Evolutionary conservation across 768 basidiomycete species (phyloP).

Genomic region (Xerocomellus dryophilus): DNA sequence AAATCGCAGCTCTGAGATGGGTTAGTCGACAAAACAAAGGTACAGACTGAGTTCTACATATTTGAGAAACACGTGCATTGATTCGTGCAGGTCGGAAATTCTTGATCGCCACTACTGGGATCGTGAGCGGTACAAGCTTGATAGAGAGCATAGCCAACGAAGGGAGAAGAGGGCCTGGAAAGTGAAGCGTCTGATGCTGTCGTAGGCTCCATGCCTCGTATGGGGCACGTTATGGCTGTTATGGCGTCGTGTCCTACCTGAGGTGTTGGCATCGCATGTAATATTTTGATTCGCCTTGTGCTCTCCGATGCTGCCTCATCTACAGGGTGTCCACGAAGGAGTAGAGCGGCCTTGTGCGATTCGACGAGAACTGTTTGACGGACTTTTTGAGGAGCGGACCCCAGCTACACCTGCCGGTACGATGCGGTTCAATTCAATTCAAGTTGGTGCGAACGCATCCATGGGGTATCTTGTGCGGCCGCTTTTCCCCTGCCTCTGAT

Average conservation of each 20-base stretch:
- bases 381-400: slow-evolving; percentile 19
- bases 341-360: not conserved
- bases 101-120: slow-evolving; percentile 88
- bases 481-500: not conserved
- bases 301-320: slow-evolving; percentile 9
- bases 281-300: slow-evolving; percentile 14
- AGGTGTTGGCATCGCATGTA: slow-evolving; percentile 13
- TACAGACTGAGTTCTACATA: slow-evolving; percentile 25
- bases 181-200: slow-evolving; percentile 40
- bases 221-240: slow-evolving; percentile 1
- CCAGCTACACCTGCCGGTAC: slow-evolving; percentile 5
- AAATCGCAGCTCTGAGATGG: slow-evolving; percentile 94
- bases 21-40: slow-evolving; percentile 83
- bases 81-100: slow-evolving; percentile 69
- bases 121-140: slow-evolving; percentile 74
- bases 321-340: slow-evolving; percentile 7
- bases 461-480: not conserved
- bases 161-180: slow-evolving; percentile 25
- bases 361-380: slow-evolving; percentile 42
- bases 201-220: slow-evolving; percentile 8
- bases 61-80: slow-evolving; percentile 3
- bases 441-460: not conserved
- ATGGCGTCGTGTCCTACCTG: slow-evolving; percentile 9
- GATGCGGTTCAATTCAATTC: not conserved
- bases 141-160: slow-evolving; percentile 63